Evolutionary conservation across 805 yeast species (phyloP).

Genomic region (Lachancea lanzarotensis): DNA sequence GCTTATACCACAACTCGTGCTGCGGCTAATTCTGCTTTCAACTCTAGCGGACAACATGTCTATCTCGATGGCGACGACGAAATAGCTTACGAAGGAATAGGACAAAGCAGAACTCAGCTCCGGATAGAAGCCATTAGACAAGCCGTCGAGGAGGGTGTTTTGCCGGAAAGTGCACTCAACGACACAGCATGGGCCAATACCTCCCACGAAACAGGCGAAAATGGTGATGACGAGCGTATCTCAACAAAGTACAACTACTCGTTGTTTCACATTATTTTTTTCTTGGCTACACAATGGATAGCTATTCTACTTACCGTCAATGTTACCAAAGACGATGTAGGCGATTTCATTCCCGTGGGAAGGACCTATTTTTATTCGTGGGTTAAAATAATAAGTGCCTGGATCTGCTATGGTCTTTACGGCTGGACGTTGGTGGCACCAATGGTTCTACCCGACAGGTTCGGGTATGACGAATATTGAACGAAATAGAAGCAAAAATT

Average conservation of each 20-base stretch:
- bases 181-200: constrained; percentile 57
- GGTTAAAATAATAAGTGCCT: constrained; percentile 87
- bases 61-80: constrained; percentile 27
- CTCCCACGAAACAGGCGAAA: constrained; percentile 31
- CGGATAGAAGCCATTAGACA: constrained; percentile 82
- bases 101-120: constrained; percentile 55
- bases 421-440: constrained; percentile 94
- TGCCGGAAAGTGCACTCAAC: constrained; percentile 84
- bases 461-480: constrained; percentile 36
- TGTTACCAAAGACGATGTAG: constrained; percentile 74
- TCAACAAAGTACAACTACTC: constrained; percentile 78
- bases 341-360: constrained; percentile 94
- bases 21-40: constrained; percentile 72
- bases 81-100: constrained; percentile 39
- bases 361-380: constrained; percentile 92
- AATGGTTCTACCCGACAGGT: constrained; percentile 81
- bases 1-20: constrained; percentile 98
- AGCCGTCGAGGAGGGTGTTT: constrained; percentile 93
- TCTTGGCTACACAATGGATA: constrained; percentile 94
- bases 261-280: constrained; percentile 83
- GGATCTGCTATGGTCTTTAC: constrained; percentile 83
- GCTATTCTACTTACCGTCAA: constrained; percentile 90
- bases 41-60: constrained; percentile 35
- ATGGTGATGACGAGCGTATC: constrained; percentile 51
- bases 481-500: background rate